Evolutionary conservation across 352 stramenopile species (phyloP), one percentile per base, ranked within the genome.

Genomic region (Globisporangium cylindrosporum): DNA sequence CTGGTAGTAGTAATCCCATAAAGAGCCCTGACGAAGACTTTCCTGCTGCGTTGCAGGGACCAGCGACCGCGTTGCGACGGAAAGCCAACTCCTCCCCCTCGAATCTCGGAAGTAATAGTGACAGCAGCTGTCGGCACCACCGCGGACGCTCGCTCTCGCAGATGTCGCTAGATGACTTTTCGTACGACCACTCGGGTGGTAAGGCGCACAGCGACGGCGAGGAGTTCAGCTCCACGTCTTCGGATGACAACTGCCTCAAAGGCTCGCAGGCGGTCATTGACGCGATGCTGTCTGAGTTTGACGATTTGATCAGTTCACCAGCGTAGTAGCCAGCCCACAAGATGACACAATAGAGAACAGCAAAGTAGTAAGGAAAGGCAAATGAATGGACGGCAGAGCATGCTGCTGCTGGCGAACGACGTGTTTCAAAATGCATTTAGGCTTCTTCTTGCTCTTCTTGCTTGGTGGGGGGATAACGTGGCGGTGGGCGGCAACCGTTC

Each of bases 61-160:
- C 43, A 9, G 43, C 43, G 22, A 51, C 18, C 43, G 43, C 18
- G 18, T 51, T 51, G 14, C 53, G 24, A n/a, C 53, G 14, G 53
- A 58, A 58, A 34, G 24, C 53, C 53, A 58, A 58, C 6, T 51
- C 43, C 5, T 24, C 43, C 4, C 43, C 43, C 5, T 24, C 43
- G 12, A 63, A 61, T 20, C 24, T 71, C 46, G 62, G 62, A 12
- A 12, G 25, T 41, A 36, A 41, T 24, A 46, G 46, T 25, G 54
- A 34, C 63, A 15, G 49, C 49, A 56, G n/a, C 49, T 32, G 25
- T 60, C 62, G 64, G 9, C 22, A 36, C 22, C 76, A 6, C 12
- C 43, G 80, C 63, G 73, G 77, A 14, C 73, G 82, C 54, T 89
- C 80, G 27, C 74, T 87, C 70, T 87, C 78, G 25, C 72, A 82